These are phyloP conservation scores for Gastrolobium villosum DNA, from an alignment of 306 rosid genomes.

Conservation along the genomic window DNA sequence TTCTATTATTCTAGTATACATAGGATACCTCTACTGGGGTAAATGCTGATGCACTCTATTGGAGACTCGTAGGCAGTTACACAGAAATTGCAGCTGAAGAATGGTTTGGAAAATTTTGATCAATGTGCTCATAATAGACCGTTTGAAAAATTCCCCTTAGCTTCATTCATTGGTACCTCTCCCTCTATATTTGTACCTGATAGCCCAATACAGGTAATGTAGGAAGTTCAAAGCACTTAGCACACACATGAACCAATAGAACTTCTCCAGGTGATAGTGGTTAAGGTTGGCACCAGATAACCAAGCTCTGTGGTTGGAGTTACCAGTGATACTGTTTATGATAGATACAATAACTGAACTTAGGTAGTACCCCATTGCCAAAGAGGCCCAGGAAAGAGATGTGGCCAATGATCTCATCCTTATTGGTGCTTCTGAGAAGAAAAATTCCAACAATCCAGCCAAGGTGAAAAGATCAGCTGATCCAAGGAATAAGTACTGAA, in stretches of 20 bases:
- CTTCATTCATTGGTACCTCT: slow-evolving; percentile 43
- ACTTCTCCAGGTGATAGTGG: slow-evolving; percentile 73
- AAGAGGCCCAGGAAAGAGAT: slow-evolving; percentile 90
- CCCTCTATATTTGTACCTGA: slow-evolving; percentile 75
- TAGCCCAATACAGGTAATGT: slow-evolving; percentile 86
- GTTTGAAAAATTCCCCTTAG: neutral
- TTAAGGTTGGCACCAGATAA: slow-evolving; percentile 76
- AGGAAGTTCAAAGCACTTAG: slow-evolving; percentile 85
- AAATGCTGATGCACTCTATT: slow-evolving; percentile 32
- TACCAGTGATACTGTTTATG: slow-evolving; percentile 70
- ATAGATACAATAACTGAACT: slow-evolving; percentile 85
- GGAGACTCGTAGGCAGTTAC: neutral
- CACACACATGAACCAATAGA: slow-evolving; percentile 94
- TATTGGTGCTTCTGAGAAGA: slow-evolving; percentile 92
- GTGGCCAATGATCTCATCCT: slow-evolving; percentile 95
- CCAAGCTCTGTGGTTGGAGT: slow-evolving; percentile 63
- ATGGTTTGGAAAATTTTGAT: slow-evolving; percentile 17
- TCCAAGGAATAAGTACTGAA: slow-evolving; percentile 88
- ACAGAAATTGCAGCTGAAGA: slow-evolving; percentile 17
- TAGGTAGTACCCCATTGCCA: slow-evolving; percentile 91
- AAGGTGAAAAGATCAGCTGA: slow-evolving; percentile 95
- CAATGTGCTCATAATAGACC: slow-evolving; percentile 26
- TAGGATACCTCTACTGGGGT: neutral
- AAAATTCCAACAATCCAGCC: slow-evolving; percentile 87
- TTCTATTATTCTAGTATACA: slow-evolving; percentile 33